These are phyloP conservation scores for Salinomyces thailandicus DNA, from an alignment of 2,329 filamentous ascomycete genomes.

Conservation along the genomic window DNA sequence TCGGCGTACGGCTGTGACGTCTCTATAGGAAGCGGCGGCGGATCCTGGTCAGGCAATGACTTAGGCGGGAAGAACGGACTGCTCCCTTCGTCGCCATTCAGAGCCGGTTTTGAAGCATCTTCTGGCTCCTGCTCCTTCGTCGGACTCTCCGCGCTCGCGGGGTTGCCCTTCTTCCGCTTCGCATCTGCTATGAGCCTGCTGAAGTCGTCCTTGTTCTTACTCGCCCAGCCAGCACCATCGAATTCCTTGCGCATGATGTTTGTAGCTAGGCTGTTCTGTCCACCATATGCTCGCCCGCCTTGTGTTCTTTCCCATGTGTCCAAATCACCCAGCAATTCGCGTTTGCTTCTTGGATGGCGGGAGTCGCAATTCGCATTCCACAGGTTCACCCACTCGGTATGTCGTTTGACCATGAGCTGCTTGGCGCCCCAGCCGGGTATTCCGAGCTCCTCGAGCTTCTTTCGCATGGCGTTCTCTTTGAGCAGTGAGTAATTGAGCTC, in stretches of 20 bases:
- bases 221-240: slow-evolving; percentile 65
- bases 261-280: slow-evolving; percentile 30
- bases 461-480: slow-evolving; percentile 66
- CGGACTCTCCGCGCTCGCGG: slow-evolving; percentile 9
- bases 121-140: slow-evolving; percentile 7
- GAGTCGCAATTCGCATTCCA: slow-evolving; percentile 98
- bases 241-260: slow-evolving; percentile 78
- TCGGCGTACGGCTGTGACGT: slow-evolving; percentile 14
- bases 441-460: slow-evolving; percentile 71
- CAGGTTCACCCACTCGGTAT: slow-evolving; percentile 87
- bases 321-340: slow-evolving; percentile 65
- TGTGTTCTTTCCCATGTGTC: slow-evolving; percentile 80
- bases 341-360: slow-evolving; percentile 56
- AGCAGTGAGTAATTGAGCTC: slow-evolving; percentile 77
- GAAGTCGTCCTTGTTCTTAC: slow-evolving; percentile 64
- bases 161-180: slow-evolving; percentile 40
- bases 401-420: slow-evolving; percentile 62
- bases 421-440: slow-evolving; percentile 61
- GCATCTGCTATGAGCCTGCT: slow-evolving; percentile 70
- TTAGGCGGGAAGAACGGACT: slow-evolving; percentile 6
- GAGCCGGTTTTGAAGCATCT: slow-evolving; percentile 2
- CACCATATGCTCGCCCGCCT: slow-evolving; percentile 46
- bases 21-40: not conserved
- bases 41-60: not conserved
- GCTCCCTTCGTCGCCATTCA: slow-evolving; percentile 3